phyloP scores from a whole-genome alignment of 345 rosid species.

The Linum lewisii region DNA sequence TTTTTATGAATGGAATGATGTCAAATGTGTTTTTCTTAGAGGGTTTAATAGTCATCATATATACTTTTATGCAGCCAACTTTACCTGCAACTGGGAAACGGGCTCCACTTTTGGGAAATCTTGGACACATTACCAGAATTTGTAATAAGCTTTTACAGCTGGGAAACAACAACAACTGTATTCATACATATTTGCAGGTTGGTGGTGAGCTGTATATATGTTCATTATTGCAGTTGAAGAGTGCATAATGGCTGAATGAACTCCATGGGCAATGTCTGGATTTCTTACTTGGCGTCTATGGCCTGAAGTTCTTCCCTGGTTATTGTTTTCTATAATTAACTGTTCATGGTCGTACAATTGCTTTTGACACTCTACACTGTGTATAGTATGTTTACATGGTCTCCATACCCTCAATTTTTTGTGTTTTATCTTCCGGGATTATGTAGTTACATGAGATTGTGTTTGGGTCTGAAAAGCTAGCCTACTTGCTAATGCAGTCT shows the following conservation, averaged over 20 bases:
- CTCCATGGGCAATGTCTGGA: not conserved
- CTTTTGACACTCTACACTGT: too few species aligned
- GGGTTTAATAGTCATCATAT: too few species aligned
- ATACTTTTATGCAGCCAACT: conserved; percentile 52
- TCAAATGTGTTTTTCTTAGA: too few species aligned
- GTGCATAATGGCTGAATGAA: not conserved
- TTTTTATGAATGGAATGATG: too few species aligned
- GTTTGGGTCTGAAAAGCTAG: not conserved
- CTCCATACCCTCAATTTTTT: too few species aligned
- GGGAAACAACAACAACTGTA: conserved; percentile 46
- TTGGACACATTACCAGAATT: conserved; percentile 82
- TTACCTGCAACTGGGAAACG: conserved; percentile 57
- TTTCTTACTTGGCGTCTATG: not conserved
- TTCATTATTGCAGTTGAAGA: not conserved
- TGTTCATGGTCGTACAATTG: too few species aligned
- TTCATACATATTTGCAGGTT: conserved; percentile 71
- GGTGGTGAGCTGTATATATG: conserved; percentile 14
- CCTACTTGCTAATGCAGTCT: conserved; percentile 7
- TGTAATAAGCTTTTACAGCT: conserved; percentile 73
- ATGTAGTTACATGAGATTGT: not conserved
- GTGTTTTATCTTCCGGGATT: not conserved
- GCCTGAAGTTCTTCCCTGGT: not conserved
- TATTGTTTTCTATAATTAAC: too few species aligned
- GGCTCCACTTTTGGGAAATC: conserved; percentile 73
- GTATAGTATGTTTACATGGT: too few species aligned